These are phyloP conservation scores for Pleurotus eryngii DNA, from an alignment of 768 basidiomycete genomes.

Conservation along the genomic window DNA sequence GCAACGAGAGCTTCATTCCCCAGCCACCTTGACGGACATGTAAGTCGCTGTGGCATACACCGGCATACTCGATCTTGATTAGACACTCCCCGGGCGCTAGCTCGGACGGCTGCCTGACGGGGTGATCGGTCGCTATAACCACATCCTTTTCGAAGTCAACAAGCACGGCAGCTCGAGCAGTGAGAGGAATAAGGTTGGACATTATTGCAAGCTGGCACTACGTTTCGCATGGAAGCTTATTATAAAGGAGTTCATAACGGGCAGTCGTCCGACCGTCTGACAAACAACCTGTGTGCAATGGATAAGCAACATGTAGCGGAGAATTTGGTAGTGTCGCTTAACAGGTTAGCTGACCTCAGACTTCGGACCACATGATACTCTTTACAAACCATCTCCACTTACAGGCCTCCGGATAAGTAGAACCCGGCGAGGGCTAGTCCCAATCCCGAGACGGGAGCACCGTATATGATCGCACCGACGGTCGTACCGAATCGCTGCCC, in stretches of 20 bases:
- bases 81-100: constrained; percentile 65
- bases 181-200: constrained; percentile 26
- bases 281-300: not conserved
- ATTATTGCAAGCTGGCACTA: not conserved
- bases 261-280: not conserved
- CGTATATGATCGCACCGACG: not conserved
- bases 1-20: constrained; percentile 45
- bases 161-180: constrained; percentile 36
- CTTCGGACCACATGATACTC: not conserved
- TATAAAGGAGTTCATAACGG: not conserved
- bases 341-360: not conserved
- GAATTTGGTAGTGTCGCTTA: no score
- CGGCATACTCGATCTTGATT: constrained; percentile 64
- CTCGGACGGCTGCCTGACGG: constrained; percentile 53
- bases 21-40: constrained; percentile 69
- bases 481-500: not conserved
- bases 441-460: not conserved
- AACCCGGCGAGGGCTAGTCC: not conserved
- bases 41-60: constrained; percentile 71
- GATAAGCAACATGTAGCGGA: not conserved
- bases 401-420: not conserved
- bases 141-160: constrained; percentile 25
- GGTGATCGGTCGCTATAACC: constrained; percentile 37
- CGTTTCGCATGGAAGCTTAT: not conserved
- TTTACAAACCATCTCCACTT: no score